Percentiles rank a stretch among this genome's conserved stretches.
These are phyloP conservation scores for Puya raimondii DNA, from an alignment of 176 grass and related monocot species.

Conservation along the genomic window DNA sequence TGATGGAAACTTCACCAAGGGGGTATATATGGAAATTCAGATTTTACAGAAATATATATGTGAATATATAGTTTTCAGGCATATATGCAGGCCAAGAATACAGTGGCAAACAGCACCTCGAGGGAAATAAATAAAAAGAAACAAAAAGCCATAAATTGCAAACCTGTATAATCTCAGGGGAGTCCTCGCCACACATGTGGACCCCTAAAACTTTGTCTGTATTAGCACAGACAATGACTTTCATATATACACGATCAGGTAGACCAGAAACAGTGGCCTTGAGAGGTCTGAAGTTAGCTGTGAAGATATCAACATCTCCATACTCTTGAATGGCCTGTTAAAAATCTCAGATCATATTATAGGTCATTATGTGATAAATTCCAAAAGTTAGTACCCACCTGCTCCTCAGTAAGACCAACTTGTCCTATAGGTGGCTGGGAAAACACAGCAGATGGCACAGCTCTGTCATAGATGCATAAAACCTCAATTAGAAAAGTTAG, in stretches of 20 bases:
- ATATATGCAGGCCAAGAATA: too few species aligned
- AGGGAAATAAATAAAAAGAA: slow-evolving; percentile 10
- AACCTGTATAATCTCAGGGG: slow-evolving; percentile 91
- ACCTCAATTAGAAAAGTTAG: neutral
- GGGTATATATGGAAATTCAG: too few species aligned
- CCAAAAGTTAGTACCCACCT: slow-evolving; percentile 29
- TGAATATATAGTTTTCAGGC: too few species aligned
- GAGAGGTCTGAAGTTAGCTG: slow-evolving; percentile 85
- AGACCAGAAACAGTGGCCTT: slow-evolving; percentile 87
- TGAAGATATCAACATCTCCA: slow-evolving; percentile 65
- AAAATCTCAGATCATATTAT: slow-evolving; percentile 1
- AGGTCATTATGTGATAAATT: neutral
- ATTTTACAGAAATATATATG: too few species aligned
- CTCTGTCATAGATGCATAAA: slow-evolving; percentile 34
- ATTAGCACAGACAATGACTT: slow-evolving; percentile 74
- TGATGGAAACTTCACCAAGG: too few species aligned
- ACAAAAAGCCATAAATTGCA: slow-evolving; percentile 15
- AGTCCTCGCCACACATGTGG: slow-evolving; percentile 88
- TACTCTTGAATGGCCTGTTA: slow-evolving; percentile 61
- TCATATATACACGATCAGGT: slow-evolving; percentile 80
- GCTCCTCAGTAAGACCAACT: slow-evolving; percentile 82
- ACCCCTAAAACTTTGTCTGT: slow-evolving; percentile 76
- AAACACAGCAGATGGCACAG: slow-evolving; percentile 84
- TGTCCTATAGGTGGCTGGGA: slow-evolving; percentile 84
- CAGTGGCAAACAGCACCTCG: too few species aligned